Conservation (phyloP, 2,329 filamentous ascomycete genomes). For the Xylariaceae sp. region DNA sequence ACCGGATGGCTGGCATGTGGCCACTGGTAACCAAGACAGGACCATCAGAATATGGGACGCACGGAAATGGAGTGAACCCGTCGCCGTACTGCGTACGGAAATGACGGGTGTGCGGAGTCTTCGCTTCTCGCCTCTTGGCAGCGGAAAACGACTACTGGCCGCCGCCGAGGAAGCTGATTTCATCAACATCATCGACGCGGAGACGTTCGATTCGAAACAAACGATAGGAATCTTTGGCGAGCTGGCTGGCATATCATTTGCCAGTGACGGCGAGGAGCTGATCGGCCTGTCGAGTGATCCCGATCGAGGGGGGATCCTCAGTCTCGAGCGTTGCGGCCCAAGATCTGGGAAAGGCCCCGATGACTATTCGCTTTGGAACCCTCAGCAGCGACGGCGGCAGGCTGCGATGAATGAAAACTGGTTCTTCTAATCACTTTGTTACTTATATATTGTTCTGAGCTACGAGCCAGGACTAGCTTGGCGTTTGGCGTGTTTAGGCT, state of each 20-base stretch:
- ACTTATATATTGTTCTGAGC: no score
- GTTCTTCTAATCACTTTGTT: constrained; percentile 16
- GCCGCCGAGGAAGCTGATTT: constrained; percentile 74
- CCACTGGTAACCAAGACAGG: constrained; percentile 74
- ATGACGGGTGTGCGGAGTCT: constrained; percentile 67
- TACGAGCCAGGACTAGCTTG: no score
- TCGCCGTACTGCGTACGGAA: constrained; percentile 57
- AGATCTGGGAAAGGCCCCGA: not conserved
- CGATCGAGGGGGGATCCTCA: constrained; percentile 62
- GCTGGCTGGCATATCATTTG: constrained; percentile 64
- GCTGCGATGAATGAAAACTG: constrained; percentile 27
- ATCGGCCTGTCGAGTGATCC: constrained; percentile 64
- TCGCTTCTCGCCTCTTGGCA: constrained; percentile 67
- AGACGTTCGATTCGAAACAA: constrained; percentile 62
- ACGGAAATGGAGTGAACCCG: constrained; percentile 56
- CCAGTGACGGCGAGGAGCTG: constrained; percentile 64
- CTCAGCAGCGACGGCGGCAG: constrained; percentile 26
- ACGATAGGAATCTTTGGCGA: constrained; percentile 72
- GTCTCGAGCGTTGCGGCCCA: constrained; percentile 50
- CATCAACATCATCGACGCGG: constrained; percentile 66
- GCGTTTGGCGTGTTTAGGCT: no score
- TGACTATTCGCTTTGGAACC: constrained; percentile 19
- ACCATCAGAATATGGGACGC: constrained; percentile 73
- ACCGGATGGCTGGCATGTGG: constrained; percentile 69
- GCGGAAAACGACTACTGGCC: constrained; percentile 62